A percentile compares a stretch with the other conserved stretches of the same genome.
phyloP scores from a whole-genome alignment of 2,329 filamentous ascomycete genomes.

The Penicillium rolfsii region DNA sequence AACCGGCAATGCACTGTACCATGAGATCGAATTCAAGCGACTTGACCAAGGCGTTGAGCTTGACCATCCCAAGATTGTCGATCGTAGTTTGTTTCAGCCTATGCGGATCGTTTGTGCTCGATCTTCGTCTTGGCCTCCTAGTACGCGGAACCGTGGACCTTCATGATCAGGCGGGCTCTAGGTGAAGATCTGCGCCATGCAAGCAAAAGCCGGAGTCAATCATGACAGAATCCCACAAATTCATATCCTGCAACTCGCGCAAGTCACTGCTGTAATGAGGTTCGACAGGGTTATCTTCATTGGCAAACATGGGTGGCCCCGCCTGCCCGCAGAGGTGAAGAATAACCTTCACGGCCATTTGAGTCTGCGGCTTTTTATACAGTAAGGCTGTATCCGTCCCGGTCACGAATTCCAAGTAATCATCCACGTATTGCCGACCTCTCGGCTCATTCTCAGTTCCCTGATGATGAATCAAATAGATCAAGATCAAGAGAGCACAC shows the following conservation, averaged over 20 bases:
- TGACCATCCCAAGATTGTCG: background rate
- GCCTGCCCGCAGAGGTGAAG: background rate
- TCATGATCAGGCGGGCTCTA: background rate
- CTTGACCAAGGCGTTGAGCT: too few relatives aligned
- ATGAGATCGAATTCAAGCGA: too few relatives aligned
- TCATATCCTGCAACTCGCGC: background rate
- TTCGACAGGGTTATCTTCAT: background rate
- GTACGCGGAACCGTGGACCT: background rate
- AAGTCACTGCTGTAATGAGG: background rate
- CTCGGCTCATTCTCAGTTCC: background rate
- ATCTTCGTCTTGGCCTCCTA: background rate
- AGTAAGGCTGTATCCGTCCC: too few relatives aligned
- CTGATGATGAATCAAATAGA: background rate
- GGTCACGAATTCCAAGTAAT: background rate
- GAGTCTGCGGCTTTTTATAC: background rate
- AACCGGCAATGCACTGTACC: too few relatives aligned
- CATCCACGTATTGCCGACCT: slow-evolving; percentile 6
- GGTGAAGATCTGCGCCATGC: background rate
- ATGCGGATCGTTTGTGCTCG: background rate
- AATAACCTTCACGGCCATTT: background rate
- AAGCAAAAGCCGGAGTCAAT: background rate
- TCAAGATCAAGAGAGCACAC: slow-evolving; percentile 11
- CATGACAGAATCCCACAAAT: background rate
- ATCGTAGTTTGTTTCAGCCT: background rate
- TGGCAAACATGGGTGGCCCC: background rate